phyloP scores from a whole-genome alignment of 495 filamentous ascomycete genomes.

The Tirmania nivea region DNA sequence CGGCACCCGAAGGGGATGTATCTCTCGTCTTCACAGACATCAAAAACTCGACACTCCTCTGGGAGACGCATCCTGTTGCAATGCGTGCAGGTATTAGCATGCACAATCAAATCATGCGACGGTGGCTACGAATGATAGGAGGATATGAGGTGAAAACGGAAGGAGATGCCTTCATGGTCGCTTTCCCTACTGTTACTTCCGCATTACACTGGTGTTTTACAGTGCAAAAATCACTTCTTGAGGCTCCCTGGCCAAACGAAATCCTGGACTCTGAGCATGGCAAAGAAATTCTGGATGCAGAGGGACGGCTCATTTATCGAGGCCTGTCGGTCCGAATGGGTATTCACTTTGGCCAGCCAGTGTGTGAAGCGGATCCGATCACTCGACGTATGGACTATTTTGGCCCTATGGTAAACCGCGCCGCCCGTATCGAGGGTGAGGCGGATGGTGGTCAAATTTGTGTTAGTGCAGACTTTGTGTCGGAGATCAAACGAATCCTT shows the following conservation, averaged over 20 bases:
- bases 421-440: constrained; percentile 72
- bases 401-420: constrained; percentile 96
- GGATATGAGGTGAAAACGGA: constrained; percentile 99
- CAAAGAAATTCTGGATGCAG: constrained; percentile 56
- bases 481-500: constrained; percentile 59
- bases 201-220: constrained; percentile 91
- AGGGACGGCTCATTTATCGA: constrained; percentile 74
- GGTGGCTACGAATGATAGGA: constrained; percentile 79
- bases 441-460: constrained; percentile 97
- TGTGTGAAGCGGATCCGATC: constrained; percentile 86
- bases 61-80: constrained; percentile 82
- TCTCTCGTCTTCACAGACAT: constrained; percentile 97
- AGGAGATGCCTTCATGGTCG: constrained; percentile 99
- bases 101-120: constrained; percentile 86
- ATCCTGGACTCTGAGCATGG: constrained; percentile 72
- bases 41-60: constrained; percentile 92
- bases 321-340: constrained; percentile 95
- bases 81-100: constrained; percentile 92
- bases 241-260: constrained; percentile 81
- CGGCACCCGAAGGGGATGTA: constrained; percentile 70
- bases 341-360: constrained; percentile 80
- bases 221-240: constrained; percentile 67
- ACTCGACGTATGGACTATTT: constrained; percentile 99
- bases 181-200: constrained; percentile 83
- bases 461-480: constrained; percentile 88